Evolutionary conservation across 192 early-diverging fungal genomes (phyloP).

Genomic region (Funneliformis mosseae): DNA sequence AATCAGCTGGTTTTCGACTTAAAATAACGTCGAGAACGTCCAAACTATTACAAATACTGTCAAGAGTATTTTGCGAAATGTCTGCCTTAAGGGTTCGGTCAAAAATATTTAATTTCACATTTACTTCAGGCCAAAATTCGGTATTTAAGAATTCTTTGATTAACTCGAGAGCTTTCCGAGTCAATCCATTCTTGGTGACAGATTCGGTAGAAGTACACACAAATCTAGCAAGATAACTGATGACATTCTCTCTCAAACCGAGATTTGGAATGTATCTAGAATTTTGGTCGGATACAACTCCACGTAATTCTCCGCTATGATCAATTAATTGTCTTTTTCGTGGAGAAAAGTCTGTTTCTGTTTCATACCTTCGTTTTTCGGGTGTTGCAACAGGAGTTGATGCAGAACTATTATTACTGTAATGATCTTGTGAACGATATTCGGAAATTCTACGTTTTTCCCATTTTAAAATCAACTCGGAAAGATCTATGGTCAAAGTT

Average conservation of each 20-base stretch:
- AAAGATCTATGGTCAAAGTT: constrained; percentile 84
- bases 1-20: constrained; percentile 59
- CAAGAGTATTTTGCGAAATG: constrained; percentile 54
- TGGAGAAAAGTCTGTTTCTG: constrained; percentile 15
- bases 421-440: constrained; percentile 36
- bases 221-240: constrained; percentile 67
- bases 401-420: constrained; percentile 10
- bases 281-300: background rate
- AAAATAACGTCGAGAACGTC: constrained; percentile 70
- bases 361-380: constrained; percentile 23
- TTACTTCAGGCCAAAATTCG: constrained; percentile 74
- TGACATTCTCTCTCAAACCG: constrained; percentile 56
- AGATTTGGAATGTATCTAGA: constrained; percentile 52
- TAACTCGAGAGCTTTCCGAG: constrained; percentile 67
- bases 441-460: constrained; percentile 68
- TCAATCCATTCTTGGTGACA: constrained; percentile 44
- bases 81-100: constrained; percentile 68
- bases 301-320: constrained; percentile 4
- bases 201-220: constrained; percentile 61
- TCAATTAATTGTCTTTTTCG: constrained; percentile 28
- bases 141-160: constrained; percentile 62
- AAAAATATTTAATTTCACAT: constrained; percentile 64
- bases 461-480: constrained; percentile 91
- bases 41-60: constrained; percentile 64
- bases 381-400: constrained; percentile 33